Percentiles rank a stretch among this genome's conserved stretches.
Conservation (phyloP, 352 stramenopile species). For the Pythium coloratum region DNA sequence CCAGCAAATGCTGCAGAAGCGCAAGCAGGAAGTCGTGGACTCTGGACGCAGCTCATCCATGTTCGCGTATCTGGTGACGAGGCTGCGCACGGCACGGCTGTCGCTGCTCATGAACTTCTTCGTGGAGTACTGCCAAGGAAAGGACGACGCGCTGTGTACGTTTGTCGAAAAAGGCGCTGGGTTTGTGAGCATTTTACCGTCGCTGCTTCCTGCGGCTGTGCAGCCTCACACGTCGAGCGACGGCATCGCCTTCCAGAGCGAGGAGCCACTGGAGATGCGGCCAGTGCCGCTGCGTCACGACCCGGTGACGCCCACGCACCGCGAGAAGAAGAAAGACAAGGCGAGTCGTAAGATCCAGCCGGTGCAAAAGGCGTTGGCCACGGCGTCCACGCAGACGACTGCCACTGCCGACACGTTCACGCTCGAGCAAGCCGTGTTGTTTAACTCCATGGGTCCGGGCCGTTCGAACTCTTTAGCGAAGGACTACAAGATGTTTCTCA, state of each 20-base stretch:
- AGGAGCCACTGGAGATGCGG: conserved; percentile 30
- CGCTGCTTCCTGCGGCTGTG: conserved; percentile 8
- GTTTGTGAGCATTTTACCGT: conserved; percentile 46
- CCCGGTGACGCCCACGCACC: conserved; percentile 3
- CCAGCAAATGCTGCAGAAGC: neutral
- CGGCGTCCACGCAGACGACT: neutral
- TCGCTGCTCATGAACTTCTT: conserved; percentile 30
- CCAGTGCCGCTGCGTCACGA: conserved; percentile 16
- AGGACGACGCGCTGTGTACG: conserved; percentile 39
- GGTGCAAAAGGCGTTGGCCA: neutral
- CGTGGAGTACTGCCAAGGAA: conserved; percentile 46
- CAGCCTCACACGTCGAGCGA: conserved; percentile 1
- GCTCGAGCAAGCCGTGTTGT: neutral
- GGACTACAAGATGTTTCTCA: conserved; percentile 5
- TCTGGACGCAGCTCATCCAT: conserved; percentile 3
- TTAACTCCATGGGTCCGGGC: neutral
- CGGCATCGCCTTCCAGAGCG: conserved; percentile 11
- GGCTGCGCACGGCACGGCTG: conserved; percentile 6
- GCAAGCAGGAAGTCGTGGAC: neutral
- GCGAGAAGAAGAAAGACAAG: neutral
- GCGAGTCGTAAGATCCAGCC: neutral
- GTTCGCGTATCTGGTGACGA: conserved; percentile 21
- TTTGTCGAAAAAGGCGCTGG: conserved; percentile 40
- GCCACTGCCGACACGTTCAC: neutral
- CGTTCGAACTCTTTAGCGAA: neutral